phyloP scores from a whole-genome alignment of 1,139 yeast species.

The Kluyveromyces marxianus region DNA sequence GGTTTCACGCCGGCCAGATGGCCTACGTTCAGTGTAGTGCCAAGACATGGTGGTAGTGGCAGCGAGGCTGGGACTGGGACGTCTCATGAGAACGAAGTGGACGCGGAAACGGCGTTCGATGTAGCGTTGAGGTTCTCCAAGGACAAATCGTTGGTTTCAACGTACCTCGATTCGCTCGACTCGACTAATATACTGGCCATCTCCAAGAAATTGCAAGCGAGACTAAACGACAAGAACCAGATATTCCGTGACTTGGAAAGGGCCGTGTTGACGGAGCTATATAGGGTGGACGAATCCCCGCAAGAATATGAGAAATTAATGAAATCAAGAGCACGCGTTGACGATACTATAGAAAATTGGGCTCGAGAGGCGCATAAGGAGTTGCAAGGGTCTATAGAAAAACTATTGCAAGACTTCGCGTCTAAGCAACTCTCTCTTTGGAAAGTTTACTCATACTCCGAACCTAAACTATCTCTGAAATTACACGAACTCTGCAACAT shows the following conservation, averaged over 20 bases:
- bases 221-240: slow-evolving; percentile 11
- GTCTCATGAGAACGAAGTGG: slow-evolving; percentile 18
- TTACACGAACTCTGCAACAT: slow-evolving; percentile 25
- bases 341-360: slow-evolving; percentile 24
- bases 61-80: background rate
- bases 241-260: slow-evolving; percentile 18
- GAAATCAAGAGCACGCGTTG: slow-evolving; percentile 13
- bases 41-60: slow-evolving; percentile 10
- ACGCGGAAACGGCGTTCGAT: slow-evolving; percentile 19
- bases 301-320: slow-evolving; percentile 13
- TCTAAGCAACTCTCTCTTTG: slow-evolving; percentile 15
- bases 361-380: slow-evolving; percentile 25
- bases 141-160: slow-evolving; percentile 23
- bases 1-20: slow-evolving; percentile 12
- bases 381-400: slow-evolving; percentile 24
- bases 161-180: slow-evolving; percentile 19
- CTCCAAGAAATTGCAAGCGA: slow-evolving; percentile 7
- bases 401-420: slow-evolving; percentile 12
- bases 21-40: slow-evolving; percentile 22
- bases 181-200: slow-evolving; percentile 12
- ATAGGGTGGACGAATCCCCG: slow-evolving; percentile 15
- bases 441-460: slow-evolving; percentile 19
- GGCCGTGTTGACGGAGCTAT: slow-evolving; percentile 12
- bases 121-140: slow-evolving; percentile 19
- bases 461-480: slow-evolving; percentile 23